phyloP scores from a whole-genome alignment of 2,329 filamentous ascomycete genomes.

The Periglandula ipomoeae region DNA sequence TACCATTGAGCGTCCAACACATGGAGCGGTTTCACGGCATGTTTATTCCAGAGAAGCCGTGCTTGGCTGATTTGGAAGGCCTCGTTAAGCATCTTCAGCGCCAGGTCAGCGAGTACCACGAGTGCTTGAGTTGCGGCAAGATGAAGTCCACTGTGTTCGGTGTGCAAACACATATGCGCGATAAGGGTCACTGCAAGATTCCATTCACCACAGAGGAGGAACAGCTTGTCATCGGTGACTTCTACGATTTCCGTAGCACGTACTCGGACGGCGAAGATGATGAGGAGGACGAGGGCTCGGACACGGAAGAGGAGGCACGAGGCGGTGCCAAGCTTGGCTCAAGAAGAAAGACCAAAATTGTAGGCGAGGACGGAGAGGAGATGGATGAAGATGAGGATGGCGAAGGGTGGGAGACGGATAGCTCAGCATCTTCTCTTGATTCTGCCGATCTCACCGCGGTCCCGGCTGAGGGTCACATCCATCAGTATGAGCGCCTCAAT shows the following conservation, averaged over 20 bases:
- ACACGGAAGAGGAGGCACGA: constrained; percentile 28
- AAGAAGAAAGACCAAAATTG: constrained; percentile 43
- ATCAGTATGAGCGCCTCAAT: constrained; percentile 63
- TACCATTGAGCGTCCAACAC: constrained; percentile 70
- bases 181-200: constrained; percentile 95
- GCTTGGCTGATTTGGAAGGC: constrained; percentile 73
- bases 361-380: constrained; percentile 39
- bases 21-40: constrained; percentile 93
- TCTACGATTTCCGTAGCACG: constrained; percentile 92
- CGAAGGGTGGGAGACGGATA: constrained; percentile 94
- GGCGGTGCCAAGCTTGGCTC: constrained; percentile 63
- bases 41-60: constrained; percentile 87
- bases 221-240: constrained; percentile 89
- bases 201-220: constrained; percentile 82
- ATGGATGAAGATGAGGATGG: constrained; percentile 47
- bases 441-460: constrained; percentile 76
- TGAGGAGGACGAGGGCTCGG: constrained; percentile 45
- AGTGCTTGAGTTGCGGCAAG: constrained; percentile 86
- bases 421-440: constrained; percentile 77
- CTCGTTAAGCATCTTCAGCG: constrained; percentile 68
- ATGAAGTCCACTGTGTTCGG: constrained; percentile 68
- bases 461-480: constrained; percentile 61
- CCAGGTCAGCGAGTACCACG: constrained; percentile 69
- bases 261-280: constrained; percentile 75
- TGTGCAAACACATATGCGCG: constrained; percentile 93